Evolutionary conservation across 345 rosid species (phyloP).

Genomic region (Reutealis trisperma): DNA sequence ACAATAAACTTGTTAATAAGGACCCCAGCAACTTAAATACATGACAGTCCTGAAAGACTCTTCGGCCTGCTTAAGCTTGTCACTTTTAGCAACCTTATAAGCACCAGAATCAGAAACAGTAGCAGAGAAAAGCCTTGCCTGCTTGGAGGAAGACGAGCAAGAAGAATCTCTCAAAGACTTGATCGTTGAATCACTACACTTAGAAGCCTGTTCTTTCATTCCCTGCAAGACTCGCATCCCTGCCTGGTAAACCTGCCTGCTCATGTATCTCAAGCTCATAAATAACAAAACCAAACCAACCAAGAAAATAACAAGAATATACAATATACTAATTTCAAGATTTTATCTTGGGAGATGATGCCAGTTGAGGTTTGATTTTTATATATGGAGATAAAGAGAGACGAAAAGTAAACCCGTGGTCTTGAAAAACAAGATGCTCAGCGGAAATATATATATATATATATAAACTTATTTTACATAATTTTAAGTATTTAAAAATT

Average conservation of each 20-base stretch:
- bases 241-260: slow-evolving; percentile 39
- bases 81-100: slow-evolving; percentile 36
- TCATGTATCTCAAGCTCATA: slow-evolving; percentile 39
- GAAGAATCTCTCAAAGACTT: slow-evolving; percentile 48
- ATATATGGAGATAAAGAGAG: too few species aligned
- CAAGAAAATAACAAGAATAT: neutral
- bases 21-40: slow-evolving; percentile 91
- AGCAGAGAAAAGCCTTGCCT: slow-evolving; percentile 44
- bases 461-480: too few species aligned
- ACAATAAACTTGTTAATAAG: slow-evolving; percentile 27
- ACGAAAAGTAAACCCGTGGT: too few species aligned
- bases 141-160: slow-evolving; percentile 41
- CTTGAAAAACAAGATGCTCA: too few species aligned
- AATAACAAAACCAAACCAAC: neutral
- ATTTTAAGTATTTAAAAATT: too few species aligned
- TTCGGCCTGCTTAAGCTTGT: slow-evolving; percentile 54
- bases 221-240: slow-evolving; percentile 37
- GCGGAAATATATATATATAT: too few species aligned
- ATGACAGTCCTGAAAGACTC: slow-evolving; percentile 75
- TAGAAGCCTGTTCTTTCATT: slow-evolving; percentile 57
- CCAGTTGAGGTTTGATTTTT: too few species aligned
- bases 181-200: slow-evolving; percentile 40
- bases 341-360: too few species aligned
- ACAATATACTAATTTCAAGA: neutral
- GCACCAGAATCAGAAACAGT: slow-evolving; percentile 41